Conservation (phyloP, 2,329 filamentous ascomycete genomes). For the Corniculantispora saksenae region DNA sequence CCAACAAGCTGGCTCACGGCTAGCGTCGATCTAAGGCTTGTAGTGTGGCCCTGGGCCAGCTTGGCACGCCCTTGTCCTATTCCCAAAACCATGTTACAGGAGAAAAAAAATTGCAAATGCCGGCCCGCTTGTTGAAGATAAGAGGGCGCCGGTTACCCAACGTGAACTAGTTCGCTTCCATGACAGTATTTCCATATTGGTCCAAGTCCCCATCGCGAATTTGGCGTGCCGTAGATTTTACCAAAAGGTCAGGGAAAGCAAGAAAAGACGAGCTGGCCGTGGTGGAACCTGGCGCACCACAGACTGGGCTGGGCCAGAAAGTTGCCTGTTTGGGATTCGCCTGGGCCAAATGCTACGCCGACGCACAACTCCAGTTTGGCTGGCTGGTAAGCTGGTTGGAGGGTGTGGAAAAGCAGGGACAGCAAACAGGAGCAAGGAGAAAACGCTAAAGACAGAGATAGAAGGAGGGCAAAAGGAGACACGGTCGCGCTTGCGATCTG, state of each 20-base stretch:
- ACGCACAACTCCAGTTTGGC: neutral
- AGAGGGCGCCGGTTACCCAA: neutral
- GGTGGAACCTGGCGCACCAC: neutral
- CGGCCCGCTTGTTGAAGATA: neutral
- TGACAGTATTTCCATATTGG: too few relatives aligned
- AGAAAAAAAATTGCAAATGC: neutral
- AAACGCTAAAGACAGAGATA: too few relatives aligned
- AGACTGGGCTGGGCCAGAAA: too few relatives aligned
- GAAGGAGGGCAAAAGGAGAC: too few relatives aligned
- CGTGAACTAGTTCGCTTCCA: too few relatives aligned
- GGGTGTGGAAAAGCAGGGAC: too few relatives aligned
- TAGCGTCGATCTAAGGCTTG: slow-evolving; percentile 5
- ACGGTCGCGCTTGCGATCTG: neutral
- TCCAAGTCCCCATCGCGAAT: too few relatives aligned
- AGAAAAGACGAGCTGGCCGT: neutral
- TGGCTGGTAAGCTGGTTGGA: too few relatives aligned
- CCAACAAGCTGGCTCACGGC: neutral
- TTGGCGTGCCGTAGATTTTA: too few relatives aligned
- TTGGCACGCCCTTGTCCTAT: neutral
- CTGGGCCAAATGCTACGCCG: neutral
- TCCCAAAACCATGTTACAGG: neutral
- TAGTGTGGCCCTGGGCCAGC: neutral
- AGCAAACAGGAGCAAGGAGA: neutral
- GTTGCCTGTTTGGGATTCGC: too few relatives aligned
- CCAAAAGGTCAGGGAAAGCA: neutral